Evolutionary conservation across 768 basidiomycete genomes (phyloP).

Genomic region (Lentinula sp.): DNA sequence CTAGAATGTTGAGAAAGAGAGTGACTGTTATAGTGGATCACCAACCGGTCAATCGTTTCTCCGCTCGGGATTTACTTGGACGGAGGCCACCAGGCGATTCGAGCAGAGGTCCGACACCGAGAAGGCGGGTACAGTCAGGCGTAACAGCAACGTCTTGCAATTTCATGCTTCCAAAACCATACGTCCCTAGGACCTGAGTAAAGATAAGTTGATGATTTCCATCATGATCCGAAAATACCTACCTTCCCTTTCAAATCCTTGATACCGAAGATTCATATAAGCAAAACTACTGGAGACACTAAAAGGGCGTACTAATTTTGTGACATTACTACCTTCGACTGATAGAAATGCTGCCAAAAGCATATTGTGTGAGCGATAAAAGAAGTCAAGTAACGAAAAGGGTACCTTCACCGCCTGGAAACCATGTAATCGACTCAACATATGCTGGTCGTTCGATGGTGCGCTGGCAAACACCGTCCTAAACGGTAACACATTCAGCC

Average conservation of each 20-base stretch:
- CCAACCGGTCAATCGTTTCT: constrained; percentile 72
- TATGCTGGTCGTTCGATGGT: constrained; percentile 51
- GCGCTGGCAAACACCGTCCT: constrained; percentile 66
- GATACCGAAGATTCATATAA: constrained; percentile 3
- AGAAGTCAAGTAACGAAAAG: background rate
- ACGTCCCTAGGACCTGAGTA: constrained; percentile 44
- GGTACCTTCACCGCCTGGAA: constrained; percentile 54
- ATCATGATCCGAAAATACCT: constrained; percentile 8
- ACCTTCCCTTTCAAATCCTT: constrained; percentile 60
- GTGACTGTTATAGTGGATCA: background rate
- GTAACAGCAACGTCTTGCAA: constrained; percentile 70
- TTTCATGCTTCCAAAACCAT: constrained; percentile 55
- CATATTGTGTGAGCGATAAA: background rate
- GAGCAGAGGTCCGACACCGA: constrained; percentile 66
- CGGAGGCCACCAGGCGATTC: constrained; percentile 55
- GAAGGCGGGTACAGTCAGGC: constrained; percentile 54
- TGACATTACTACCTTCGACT: constrained; percentile 58
- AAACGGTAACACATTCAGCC: constrained; percentile 4
- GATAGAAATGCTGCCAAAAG: constrained; percentile 54
- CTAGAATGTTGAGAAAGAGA: background rate
- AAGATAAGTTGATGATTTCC: background rate
- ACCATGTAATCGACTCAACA: constrained; percentile 66
- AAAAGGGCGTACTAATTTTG: constrained; percentile 43
- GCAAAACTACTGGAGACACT: background rate
- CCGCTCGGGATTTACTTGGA: constrained; percentile 62